Evolutionary conservation across 2,329 filamentous ascomycete species (phyloP).

Genomic region (Epichloe glyceriae): DNA sequence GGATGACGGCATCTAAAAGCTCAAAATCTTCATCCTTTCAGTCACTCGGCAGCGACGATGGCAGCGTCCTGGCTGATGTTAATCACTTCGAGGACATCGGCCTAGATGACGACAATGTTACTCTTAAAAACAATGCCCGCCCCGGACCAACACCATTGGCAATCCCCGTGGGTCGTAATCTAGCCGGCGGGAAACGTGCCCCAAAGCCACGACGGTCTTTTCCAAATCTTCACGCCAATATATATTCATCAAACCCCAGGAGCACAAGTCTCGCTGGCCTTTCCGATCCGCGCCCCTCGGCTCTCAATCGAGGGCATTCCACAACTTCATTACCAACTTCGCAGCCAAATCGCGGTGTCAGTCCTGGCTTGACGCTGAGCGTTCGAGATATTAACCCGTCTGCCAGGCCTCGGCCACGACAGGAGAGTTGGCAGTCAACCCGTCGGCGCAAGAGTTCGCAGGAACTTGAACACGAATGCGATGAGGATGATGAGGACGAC

Average conservation of each 20-base stretch:
- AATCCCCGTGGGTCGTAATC: constrained; percentile 14
- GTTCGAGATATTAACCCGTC: constrained; percentile 29
- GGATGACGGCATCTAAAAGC: constrained; percentile 72
- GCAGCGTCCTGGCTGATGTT: constrained; percentile 55
- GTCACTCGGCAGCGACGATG: constrained; percentile 65
- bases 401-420: constrained; percentile 25
- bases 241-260: constrained; percentile 35
- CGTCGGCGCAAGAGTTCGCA: constrained; percentile 51
- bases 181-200: constrained; percentile 17
- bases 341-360: constrained; percentile 36
- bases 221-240: constrained; percentile 31
- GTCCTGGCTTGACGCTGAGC: constrained; percentile 33
- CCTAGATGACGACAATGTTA: constrained; percentile 50
- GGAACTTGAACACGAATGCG: constrained; percentile 63
- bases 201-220: constrained; percentile 27
- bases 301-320: constrained; percentile 16
- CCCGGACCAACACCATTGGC: constrained; percentile 13
- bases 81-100: constrained; percentile 90
- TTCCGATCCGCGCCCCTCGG: constrained; percentile 22
- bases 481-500: constrained; percentile 63
- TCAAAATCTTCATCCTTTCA: constrained; percentile 84
- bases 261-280: constrained; percentile 32
- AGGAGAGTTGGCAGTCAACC: constrained; percentile 61
- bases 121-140: constrained; percentile 35
- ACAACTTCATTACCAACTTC: constrained; percentile 25